phyloP scores from a whole-genome alignment of 257 asterid genomes.

The Nicotiana paniculata region DNA sequence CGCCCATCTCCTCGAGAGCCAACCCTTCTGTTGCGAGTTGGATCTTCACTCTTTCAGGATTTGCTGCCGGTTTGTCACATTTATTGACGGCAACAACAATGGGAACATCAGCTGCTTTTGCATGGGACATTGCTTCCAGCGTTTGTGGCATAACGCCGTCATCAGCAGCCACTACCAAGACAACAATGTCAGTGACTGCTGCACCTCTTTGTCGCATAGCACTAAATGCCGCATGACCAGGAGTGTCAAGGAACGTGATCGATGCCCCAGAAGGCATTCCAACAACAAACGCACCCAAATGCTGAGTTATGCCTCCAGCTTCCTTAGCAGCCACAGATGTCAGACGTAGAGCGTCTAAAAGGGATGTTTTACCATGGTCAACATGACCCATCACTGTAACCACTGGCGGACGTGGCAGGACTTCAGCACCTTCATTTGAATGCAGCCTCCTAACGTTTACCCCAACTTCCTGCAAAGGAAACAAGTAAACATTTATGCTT shows the following conservation, averaged over 20 bases:
- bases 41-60: slow-evolving; percentile 72
- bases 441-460: slow-evolving; percentile 67
- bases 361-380: slow-evolving; percentile 96
- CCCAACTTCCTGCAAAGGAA: slow-evolving; percentile 66
- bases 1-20: slow-evolving; percentile 88
- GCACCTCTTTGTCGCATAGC: slow-evolving; percentile 99
- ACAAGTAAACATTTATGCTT: slow-evolving; percentile 8
- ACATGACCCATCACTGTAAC: slow-evolving; percentile 99
- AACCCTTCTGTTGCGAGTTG: slow-evolving; percentile 88
- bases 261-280: slow-evolving; percentile 88
- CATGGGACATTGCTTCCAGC: slow-evolving; percentile 91
- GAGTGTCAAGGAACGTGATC: slow-evolving; percentile 95
- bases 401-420: slow-evolving; percentile 76
- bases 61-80: slow-evolving; percentile 79
- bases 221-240: slow-evolving; percentile 98
- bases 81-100: slow-evolving; percentile 87
- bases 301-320: slow-evolving; percentile 99
- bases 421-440: slow-evolving; percentile 55
- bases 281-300: slow-evolving; percentile 90
- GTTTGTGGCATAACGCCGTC: slow-evolving; percentile 99
- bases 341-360: slow-evolving; percentile 80
- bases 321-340: slow-evolving; percentile 90
- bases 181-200: slow-evolving; percentile 89
- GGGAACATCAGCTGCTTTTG: slow-evolving; percentile 75
- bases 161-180: slow-evolving; percentile 96